Percentiles rank a stretch among this genome's conserved stretches.
These are phyloP conservation scores for Salvia splendens DNA, from an alignment of 257 asterid genomes.

Conservation along the genomic window DNA sequence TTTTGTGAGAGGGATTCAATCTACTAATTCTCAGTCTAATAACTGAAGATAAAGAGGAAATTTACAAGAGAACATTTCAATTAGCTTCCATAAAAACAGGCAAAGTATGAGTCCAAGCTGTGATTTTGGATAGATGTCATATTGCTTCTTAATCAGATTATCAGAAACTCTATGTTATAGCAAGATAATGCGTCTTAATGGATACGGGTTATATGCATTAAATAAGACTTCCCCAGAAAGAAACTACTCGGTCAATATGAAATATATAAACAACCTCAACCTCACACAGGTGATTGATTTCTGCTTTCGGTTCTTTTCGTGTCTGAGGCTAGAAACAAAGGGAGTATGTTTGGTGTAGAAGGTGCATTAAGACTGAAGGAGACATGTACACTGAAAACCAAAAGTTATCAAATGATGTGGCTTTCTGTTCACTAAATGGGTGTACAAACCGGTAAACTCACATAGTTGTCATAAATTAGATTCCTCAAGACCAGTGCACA, in stretches of 20 bases:
- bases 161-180: constrained; percentile 16
- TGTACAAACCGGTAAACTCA: constrained; percentile 13
- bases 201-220: background rate
- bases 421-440: constrained; percentile 18
- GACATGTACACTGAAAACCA: constrained; percentile 8
- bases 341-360: constrained; percentile 2
- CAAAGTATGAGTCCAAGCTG: constrained; percentile 25
- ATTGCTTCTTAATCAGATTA: constrained; percentile 6
- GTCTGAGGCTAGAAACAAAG: constrained; percentile 9
- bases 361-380: constrained; percentile 12
- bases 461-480: constrained; percentile 12
- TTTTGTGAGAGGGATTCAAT: constrained; percentile 19
- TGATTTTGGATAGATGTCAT: constrained; percentile 9
- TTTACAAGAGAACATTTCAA: background rate
- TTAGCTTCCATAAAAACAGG: constrained; percentile 10
- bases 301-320: constrained; percentile 6
- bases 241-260: constrained; percentile 6
- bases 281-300: constrained; percentile 5
- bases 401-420: constrained; percentile 19
- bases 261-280: constrained; percentile 1
- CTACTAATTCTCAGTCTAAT: constrained; percentile 9
- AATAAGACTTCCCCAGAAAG: constrained; percentile 15
- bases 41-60: constrained; percentile 13
- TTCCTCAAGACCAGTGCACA: constrained; percentile 16
- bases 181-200: constrained; percentile 11